Evolutionary conservation across 768 basidiomycete genomes (phyloP), one percentile per base, ranked within the genome.

Genomic region (Lanmaoa rubissima): DNA sequence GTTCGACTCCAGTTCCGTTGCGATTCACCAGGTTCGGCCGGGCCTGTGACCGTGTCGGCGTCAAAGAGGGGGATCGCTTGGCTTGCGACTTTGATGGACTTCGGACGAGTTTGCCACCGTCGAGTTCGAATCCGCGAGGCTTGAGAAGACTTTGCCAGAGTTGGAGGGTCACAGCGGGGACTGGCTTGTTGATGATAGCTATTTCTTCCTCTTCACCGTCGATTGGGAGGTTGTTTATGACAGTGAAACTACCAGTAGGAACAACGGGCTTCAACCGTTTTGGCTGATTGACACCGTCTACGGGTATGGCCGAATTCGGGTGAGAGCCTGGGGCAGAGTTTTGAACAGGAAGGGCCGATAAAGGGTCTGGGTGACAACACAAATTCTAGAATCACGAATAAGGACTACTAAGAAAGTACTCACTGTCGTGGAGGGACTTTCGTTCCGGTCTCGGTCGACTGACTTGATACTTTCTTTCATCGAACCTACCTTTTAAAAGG

Each of bases 81-180:
- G 42, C 47, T 54, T 66, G 70, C 4, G 73, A 71, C 54, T 84
- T 86, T 4, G 79, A 78, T 1, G 86, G 85, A 57, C 83, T 87
- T 24, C 82, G 79, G 7, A 87, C 67, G 48, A 91, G 78, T 60
- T 81, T 78, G 10, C 84, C 82, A 12, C 53, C 77, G 19, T 79
- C 71, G 53, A 89, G 70, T 59, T 84, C 79, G 69, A 86, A 89
- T 11, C 89, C 90, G 10, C 89, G 81, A 28, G 80, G 75, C 54
- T 81, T 79, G 31, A 92, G 79, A 26, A 92, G 82, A 58, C 79
- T 79, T 48, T 81, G 78, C 90, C 90, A 92, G 9, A 91, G 77
- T 55, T 85, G 82, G 41, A 87, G 76, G 1, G 85, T 86, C 3
- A 84, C 77, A 0, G 78, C 77, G 1, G 86, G 86, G 1, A 83